A percentile compares a stretch with the other conserved stretches of the same genome.
Evolutionary conservation across 805 yeast genomes (phyloP).

Genomic region (Teunomyces pallodes): DNA sequence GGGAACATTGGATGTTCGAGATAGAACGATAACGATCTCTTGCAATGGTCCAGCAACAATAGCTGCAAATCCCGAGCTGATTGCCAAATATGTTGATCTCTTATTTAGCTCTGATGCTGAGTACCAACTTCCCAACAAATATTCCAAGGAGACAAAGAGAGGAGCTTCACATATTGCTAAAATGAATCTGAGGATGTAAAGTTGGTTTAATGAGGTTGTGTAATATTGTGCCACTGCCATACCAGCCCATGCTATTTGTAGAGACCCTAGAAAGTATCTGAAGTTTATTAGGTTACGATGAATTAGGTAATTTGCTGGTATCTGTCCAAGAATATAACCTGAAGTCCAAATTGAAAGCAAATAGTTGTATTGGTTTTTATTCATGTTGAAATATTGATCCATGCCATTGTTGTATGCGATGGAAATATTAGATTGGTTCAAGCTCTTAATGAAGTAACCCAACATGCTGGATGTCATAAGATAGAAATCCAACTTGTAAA

Average conservation of each 20-base stretch:
- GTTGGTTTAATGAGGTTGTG: conserved; percentile 11
- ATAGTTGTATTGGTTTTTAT: conserved; percentile 14
- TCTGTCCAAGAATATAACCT: conserved; percentile 12
- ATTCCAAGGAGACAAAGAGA: conserved; percentile 2
- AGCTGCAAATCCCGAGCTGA: conserved; percentile 13
- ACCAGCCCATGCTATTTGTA: conserved; percentile 15
- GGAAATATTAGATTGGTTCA: conserved; percentile 20
- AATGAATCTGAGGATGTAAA: conserved; percentile 15
- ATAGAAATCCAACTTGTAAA: conserved; percentile 54
- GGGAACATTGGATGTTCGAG: conserved; percentile 10
- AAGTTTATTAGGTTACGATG: conserved; percentile 13
- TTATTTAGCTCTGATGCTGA: conserved; percentile 11
- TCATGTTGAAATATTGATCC: conserved; percentile 14
- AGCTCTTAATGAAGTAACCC: conserved; percentile 20
- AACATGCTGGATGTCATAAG: conserved; percentile 43
- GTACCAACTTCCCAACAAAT: conserved; percentile 3
- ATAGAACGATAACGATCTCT: conserved; percentile 12
- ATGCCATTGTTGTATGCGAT: conserved; percentile 21
- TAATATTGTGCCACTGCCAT: conserved; percentile 5
- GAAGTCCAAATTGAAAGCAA: conserved; percentile 8
- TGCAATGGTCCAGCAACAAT: conserved; percentile 18
- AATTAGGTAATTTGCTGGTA: conserved; percentile 14
- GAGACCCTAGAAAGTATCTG: conserved; percentile 15
- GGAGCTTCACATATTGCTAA: conserved; percentile 4
- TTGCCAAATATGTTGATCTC: conserved; percentile 16